phyloP scores from a whole-genome alignment of 208 protist species.

The Leptomonas pyrrhocoris region DNA sequence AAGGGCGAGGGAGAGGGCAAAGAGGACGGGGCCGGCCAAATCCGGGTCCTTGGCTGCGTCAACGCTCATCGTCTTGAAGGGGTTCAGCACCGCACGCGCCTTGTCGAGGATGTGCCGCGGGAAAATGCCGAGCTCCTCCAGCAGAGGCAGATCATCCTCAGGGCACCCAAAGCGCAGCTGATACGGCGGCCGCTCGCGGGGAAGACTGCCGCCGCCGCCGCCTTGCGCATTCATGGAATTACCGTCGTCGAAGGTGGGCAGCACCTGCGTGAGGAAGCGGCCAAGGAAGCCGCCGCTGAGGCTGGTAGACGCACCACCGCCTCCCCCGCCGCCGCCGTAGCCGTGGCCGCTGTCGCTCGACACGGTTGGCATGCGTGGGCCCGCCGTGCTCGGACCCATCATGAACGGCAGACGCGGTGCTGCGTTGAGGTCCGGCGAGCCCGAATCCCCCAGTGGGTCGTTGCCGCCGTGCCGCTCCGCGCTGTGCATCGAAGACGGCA shows the following conservation, averaged over 20 bases:
- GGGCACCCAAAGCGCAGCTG: slow-evolving; percentile 82
- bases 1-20: slow-evolving; percentile 71
- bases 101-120: slow-evolving; percentile 62
- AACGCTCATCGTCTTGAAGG: slow-evolving; percentile 44
- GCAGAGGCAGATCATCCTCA: slow-evolving; percentile 80
- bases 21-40: slow-evolving; percentile 74
- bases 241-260: slow-evolving; percentile 26
- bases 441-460: slow-evolving; percentile 7
- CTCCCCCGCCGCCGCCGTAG: slow-evolving; percentile 4
- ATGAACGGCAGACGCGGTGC: not conserved
- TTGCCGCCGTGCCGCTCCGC: not conserved
- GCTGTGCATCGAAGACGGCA: slow-evolving; percentile 11
- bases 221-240: not conserved
- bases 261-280: slow-evolving; percentile 27
- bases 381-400: slow-evolving; percentile 7
- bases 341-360: slow-evolving; percentile 5
- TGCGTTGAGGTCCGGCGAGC: slow-evolving; percentile 8
- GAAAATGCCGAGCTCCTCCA: slow-evolving; percentile 82
- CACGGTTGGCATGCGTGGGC: slow-evolving; percentile 23
- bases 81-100: slow-evolving; percentile 72
- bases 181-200: slow-evolving; percentile 40
- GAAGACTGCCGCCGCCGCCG: slow-evolving; percentile 2
- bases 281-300: slow-evolving; percentile 14
- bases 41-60: slow-evolving; percentile 62
- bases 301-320: not conserved